Evolutionary conservation across 192 early-diverging fungal species (phyloP), one percentile per base, ranked within the genome.

Genomic region (Dispira simplex): DNA sequence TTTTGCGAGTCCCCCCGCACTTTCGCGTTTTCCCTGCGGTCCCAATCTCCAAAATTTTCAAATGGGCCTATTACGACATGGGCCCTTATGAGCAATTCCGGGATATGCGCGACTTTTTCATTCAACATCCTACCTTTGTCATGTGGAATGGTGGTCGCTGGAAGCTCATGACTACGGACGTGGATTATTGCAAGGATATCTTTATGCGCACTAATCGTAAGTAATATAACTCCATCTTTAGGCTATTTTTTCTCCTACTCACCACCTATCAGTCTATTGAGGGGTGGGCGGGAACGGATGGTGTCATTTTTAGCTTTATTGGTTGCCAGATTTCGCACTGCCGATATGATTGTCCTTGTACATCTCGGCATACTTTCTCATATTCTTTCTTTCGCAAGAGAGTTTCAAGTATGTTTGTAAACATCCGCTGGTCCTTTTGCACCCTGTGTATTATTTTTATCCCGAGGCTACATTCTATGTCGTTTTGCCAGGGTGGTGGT

Each of bases 21-120:
- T 18, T 58, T 26, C 56, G 39, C 21, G 56, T 26, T 16, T 9
- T 62, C 28, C 59, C 59, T 6, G 39, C 39, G 13, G 44, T 62
- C 3, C 59, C 59, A 21, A 14, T 62, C n/a, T 23, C 59, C 59
- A 62, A 62, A 11, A 18, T 62, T 14, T 32, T 62, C 13, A 20
- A 46, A 46, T 62, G 59, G 59, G 59, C 39, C 43, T 62, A 62
- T 43, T 18, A 45, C 13, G 18, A 39, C 11, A 62, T 45, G 43
- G n/a, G 44, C 3, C 59, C 59, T 14, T 18, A 18, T n/a, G 44
- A 62, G 13, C 59, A 62, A 25, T 62, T 46, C 20, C 12, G 11
- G 8, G 59, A 62, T 46, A 45, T 62, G 59, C 59, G 44, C 10
- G 43, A 62, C 8, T 62, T 62, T 62, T 62, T 45, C 59, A 20